A percentile compares a stretch with the other conserved stretches of the same genome.
These are phyloP conservation scores for Sanghuangporus weigelae DNA, from an alignment of 1,284 basidiomycete species.

Conservation along the genomic window DNA sequence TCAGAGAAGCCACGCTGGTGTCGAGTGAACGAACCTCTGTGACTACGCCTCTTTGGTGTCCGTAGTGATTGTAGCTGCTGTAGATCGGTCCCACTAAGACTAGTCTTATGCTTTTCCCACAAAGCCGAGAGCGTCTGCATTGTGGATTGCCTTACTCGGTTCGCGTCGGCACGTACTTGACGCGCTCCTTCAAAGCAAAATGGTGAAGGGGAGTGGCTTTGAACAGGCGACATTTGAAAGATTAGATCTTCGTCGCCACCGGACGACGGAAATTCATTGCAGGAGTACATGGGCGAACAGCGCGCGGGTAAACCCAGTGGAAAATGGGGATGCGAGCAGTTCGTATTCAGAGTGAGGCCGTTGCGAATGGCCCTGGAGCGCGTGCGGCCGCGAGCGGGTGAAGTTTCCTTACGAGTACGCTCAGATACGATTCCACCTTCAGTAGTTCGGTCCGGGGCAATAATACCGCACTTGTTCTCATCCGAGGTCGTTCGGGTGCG, in stretches of 20 bases:
- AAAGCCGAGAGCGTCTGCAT: conserved; percentile 13
- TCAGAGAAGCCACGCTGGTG: conserved; percentile 11
- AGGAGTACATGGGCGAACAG: neutral
- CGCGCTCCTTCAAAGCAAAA: neutral
- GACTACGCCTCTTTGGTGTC: neutral
- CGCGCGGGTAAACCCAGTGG: conserved; percentile 4
- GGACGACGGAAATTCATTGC: neutral
- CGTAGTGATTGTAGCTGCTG: neutral
- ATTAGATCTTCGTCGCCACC: conserved; percentile 17
- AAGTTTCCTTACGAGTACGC: neutral
- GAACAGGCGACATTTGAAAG: conserved; percentile 20
- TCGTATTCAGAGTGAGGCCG: conserved; percentile 3
- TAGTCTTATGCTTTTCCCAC: conserved; percentile 9
- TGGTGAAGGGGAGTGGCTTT: conserved; percentile 8
- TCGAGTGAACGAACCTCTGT: conserved; percentile 3
- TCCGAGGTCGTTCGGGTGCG: conserved; percentile 10
- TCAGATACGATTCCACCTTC: neutral
- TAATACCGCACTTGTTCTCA: conserved; percentile 1
- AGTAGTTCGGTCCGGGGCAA: neutral
- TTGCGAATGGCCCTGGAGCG: conserved; percentile 5
- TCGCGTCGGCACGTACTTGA: neutral
- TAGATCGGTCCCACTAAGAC: neutral
- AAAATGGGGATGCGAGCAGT: neutral
- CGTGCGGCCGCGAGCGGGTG: conserved; percentile 10
- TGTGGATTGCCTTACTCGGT: neutral